Evolutionary conservation across 108 stramenopile species (phyloP).

Genomic region (Aurantiochytrium sp.): DNA sequence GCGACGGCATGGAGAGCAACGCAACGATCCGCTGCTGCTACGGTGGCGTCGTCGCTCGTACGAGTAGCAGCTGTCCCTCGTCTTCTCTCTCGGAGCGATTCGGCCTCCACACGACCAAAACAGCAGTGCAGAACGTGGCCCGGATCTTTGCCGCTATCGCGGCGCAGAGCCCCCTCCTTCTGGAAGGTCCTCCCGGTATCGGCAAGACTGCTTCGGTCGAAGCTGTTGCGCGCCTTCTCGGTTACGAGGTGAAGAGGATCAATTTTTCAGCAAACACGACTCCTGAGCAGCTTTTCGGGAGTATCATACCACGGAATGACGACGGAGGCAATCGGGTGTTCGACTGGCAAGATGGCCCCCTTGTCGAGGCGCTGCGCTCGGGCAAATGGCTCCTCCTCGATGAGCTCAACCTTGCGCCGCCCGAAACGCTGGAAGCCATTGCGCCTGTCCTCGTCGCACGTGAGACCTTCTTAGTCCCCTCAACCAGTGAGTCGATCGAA

Average conservation of each 20-base stretch:
- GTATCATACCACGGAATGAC: neutral
- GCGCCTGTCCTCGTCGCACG: neutral
- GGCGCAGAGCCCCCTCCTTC: neutral
- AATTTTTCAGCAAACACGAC: slow-evolving; percentile 27
- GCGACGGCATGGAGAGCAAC: too few species aligned
- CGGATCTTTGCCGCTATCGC: neutral
- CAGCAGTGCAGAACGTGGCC: neutral
- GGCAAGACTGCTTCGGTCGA: neutral
- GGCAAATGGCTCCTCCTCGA: slow-evolving; percentile 10
- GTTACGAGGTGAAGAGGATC: neutral
- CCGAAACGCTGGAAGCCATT: neutral
- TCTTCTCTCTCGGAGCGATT: neutral
- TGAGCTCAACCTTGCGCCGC: slow-evolving; percentile 33
- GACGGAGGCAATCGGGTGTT: neutral
- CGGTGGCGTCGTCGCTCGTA: neutral
- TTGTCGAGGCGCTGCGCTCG: neutral
- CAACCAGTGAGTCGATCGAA: neutral
- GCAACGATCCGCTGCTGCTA: neutral
- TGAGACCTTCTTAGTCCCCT: neutral
- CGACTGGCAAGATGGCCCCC: slow-evolving; percentile 23
- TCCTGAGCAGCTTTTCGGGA: neutral
- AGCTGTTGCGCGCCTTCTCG: neutral
- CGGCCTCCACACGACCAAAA: neutral
- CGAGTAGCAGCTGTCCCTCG: neutral
- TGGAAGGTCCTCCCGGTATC: slow-evolving; percentile 24